Evolutionary conservation across 371 early-diverging fungal species (phyloP), one percentile per base, ranked within the genome.

Genomic region (Nematocida minor): DNA sequence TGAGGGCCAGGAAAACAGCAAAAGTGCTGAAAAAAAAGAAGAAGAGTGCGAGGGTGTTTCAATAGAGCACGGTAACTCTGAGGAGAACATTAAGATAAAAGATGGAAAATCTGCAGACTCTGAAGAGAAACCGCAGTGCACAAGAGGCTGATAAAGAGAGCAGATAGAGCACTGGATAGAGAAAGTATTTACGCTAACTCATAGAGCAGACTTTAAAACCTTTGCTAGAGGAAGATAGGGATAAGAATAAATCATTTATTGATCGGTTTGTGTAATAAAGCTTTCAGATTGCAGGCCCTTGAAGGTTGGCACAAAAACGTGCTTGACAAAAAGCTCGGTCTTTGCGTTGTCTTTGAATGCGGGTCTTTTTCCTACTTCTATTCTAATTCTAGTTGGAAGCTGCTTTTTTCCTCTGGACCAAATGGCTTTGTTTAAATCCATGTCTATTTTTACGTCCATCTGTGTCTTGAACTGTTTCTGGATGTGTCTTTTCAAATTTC

Each of bases 371-470:
- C 60, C 66, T 11, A 81, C 47, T 66, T 80, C 63, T 36, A 81
- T 51, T 70, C 82, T 79, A 34, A 81, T 69, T 51, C 66, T 69
- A 11, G 57, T 55, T 6, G 79, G 54, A 11, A 51, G 38, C 18
- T 54, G 41, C 27, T 60, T 55, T 36, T 64, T 79, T 36, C 82
- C 82, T 47, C 66, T 55, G 2, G 38, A 7, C 80, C 80, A 80
- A 22, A 81, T 79, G 27, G 80, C 66, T 40, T 80, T 81, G 74
- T 81, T 81, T 6, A 81, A 66, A 40, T 74, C 77, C 36, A 57
- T 46, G 20, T 60, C 53, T 29, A 81, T 68, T 29, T 79, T 67
- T 3, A 81, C 80, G 20, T 80, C 60, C 27, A 57, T 11, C 2
- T 69, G 42, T 36, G 79, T 79, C 2, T 49, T 63, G 48, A 47